A percentile compares a stretch with the other conserved stretches of the same genome.
phyloP scores from a whole-genome alignment of 805 yeast genomes.

The Myxozyma melibiosi region DNA sequence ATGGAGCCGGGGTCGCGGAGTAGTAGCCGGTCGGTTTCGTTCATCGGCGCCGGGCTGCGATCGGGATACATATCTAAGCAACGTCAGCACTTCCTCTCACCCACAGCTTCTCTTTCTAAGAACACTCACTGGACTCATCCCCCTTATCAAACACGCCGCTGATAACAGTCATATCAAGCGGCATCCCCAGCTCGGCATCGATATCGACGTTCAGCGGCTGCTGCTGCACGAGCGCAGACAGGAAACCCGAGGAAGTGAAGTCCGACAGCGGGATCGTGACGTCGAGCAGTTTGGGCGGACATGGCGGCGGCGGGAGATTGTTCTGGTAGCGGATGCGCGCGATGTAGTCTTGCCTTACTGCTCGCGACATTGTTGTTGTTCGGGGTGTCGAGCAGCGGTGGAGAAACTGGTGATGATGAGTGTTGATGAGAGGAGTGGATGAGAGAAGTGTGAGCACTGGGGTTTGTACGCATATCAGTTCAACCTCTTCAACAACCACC shows the following conservation, averaged over 20 bases:
- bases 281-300: conserved; percentile 81
- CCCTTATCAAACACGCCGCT: conserved; percentile 69
- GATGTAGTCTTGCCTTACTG: conserved; percentile 45
- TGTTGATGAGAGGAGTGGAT: background rate
- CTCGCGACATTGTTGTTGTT: conserved; percentile 24
- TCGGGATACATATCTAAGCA: conserved; percentile 25
- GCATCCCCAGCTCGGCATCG: conserved; percentile 67
- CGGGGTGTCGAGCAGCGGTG: background rate
- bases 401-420: background rate
- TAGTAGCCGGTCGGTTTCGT: conserved; percentile 53
- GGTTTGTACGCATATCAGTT: too few species aligned
- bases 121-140: conserved; percentile 45
- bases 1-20: conserved; percentile 75
- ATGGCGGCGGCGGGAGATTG: conserved; percentile 88
- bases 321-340: conserved; percentile 84
- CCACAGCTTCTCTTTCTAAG: background rate
- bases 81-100: background rate
- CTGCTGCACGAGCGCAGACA: conserved; percentile 75
- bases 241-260: conserved; percentile 55
- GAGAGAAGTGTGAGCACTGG: too few species aligned
- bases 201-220: conserved; percentile 61
- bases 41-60: conserved; percentile 20
- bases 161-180: conserved; percentile 66
- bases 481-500: too few species aligned
- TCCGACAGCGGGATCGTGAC: conserved; percentile 51